phyloP scores from a whole-genome alignment of 2,329 filamentous ascomycete species.

The Hypoxylon sp. region DNA sequence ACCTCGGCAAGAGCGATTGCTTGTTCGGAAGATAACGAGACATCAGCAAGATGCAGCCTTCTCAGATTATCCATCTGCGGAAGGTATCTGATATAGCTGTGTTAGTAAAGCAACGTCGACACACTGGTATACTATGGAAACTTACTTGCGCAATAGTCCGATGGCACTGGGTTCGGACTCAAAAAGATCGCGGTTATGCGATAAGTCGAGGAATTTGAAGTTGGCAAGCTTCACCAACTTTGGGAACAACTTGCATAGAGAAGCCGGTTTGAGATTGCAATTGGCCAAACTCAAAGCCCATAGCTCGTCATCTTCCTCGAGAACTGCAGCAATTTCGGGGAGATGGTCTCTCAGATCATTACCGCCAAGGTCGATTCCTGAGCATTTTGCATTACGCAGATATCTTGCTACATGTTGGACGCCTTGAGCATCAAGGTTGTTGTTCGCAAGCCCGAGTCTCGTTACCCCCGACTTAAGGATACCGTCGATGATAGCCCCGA shows the following conservation, averaged over 20 bases:
- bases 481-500: conserved; percentile 85
- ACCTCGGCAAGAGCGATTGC: conserved; percentile 93
- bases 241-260: conserved; percentile 82
- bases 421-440: conserved; percentile 80
- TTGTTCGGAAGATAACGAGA: conserved; percentile 87
- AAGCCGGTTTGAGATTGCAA: conserved; percentile 82
- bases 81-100: conserved; percentile 72
- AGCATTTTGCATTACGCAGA: conserved; percentile 81
- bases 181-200: conserved; percentile 88
- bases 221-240: conserved; percentile 77
- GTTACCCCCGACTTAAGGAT: conserved; percentile 83
- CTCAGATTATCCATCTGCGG: conserved; percentile 84
- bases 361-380: conserved; percentile 89
- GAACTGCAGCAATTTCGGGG: conserved; percentile 66
- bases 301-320: conserved; percentile 71
- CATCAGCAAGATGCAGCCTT: conserved; percentile 88
- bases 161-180: conserved; percentile 80
- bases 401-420: conserved; percentile 83
- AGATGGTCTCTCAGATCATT: conserved; percentile 78
- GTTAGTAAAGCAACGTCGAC: conserved; percentile 30
- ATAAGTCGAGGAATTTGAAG: conserved; percentile 92
- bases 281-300: conserved; percentile 90
- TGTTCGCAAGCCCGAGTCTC: conserved; percentile 86
- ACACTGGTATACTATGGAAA: conserved; percentile 24
- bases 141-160: conserved; percentile 79